phyloP scores from a whole-genome alignment of 2,329 filamentous ascomycete genomes.

The Amylocarpus encephaloides region DNA sequence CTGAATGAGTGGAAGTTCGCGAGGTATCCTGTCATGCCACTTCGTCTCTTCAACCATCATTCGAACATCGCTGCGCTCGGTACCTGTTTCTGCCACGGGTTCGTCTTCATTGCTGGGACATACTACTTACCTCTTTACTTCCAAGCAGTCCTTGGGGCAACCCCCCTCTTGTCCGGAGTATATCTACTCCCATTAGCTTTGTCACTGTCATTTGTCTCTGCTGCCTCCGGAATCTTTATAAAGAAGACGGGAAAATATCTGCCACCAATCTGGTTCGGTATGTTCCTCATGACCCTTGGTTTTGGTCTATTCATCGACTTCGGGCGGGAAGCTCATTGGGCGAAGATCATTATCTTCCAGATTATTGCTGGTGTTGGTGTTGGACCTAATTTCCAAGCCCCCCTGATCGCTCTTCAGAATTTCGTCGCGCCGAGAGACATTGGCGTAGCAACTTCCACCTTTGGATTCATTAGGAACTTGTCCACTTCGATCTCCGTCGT shows the following conservation, averaged over 20 bases:
- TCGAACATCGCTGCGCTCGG: slow-evolving; percentile 61
- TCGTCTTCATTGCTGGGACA: slow-evolving; percentile 31
- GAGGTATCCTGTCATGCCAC: slow-evolving; percentile 71
- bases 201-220: slow-evolving; percentile 57
- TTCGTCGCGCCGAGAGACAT: slow-evolving; percentile 56
- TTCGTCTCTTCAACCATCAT: slow-evolving; percentile 60
- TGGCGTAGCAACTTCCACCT: slow-evolving; percentile 59
- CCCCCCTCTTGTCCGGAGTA: slow-evolving; percentile 65
- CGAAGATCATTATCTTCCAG: slow-evolving; percentile 53
- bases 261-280: slow-evolving; percentile 50
- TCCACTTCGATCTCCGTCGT: slow-evolving; percentile 42
- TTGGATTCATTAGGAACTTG: slow-evolving; percentile 51
- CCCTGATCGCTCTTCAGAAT: slow-evolving; percentile 61
- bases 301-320: slow-evolving; percentile 59
- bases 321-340: slow-evolving; percentile 46
- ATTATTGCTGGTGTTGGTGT: slow-evolving; percentile 57
- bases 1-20: slow-evolving; percentile 68
- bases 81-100: slow-evolving; percentile 68
- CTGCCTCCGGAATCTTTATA: slow-evolving; percentile 48
- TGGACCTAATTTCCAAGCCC: slow-evolving; percentile 62
- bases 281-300: slow-evolving; percentile 56
- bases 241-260: slow-evolving; percentile 60
- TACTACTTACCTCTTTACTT: slow-evolving; percentile 57
- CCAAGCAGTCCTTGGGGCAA: slow-evolving; percentile 42
- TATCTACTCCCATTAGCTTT: slow-evolving; percentile 67